Percentiles rank a stretch among this genome's conserved stretches.
Conservation (phyloP, 2,329 filamentous ascomycete species). For the Phialemoniopsis sp. region DNA sequence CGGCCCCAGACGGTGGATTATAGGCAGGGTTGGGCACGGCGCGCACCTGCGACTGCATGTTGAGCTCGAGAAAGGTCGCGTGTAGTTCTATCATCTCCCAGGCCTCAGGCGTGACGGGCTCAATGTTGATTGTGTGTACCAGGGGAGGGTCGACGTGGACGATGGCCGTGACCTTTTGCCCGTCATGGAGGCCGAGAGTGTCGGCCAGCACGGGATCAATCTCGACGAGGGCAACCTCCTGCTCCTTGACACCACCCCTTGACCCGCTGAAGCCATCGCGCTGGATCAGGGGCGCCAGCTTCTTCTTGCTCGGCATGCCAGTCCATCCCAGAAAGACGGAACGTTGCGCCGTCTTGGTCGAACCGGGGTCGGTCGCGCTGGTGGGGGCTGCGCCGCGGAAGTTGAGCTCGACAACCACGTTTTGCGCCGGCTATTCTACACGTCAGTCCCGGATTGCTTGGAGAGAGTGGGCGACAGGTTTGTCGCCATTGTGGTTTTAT, state of each 20-base stretch:
- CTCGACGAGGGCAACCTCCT: conserved; percentile 75
- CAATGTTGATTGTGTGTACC: conserved; percentile 93
- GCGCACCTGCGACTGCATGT: conserved; percentile 87
- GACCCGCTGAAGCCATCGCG: conserved; percentile 66
- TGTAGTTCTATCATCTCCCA: conserved; percentile 99
- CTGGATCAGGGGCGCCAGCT: conserved; percentile 66
- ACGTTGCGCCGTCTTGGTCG: conserved; percentile 44
- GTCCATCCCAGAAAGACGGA: conserved; percentile 94
- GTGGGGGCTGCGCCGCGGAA: conserved; percentile 59
- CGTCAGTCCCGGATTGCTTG: conserved; percentile 13
- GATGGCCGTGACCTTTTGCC: conserved; percentile 67
- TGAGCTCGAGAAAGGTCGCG: conserved; percentile 90
- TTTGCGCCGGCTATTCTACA: conserved; percentile 72
- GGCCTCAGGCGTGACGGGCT: conserved; percentile 89
- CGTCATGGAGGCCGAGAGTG: conserved; percentile 72
- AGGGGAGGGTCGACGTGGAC: conserved; percentile 88
- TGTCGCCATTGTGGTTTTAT: conserved; percentile 1
- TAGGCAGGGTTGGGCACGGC: conserved; percentile 84
- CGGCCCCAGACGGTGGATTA: conserved; percentile 42
- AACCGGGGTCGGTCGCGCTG: conserved; percentile 31
- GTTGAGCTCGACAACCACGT: conserved; percentile 90
- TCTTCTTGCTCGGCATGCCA: conserved; percentile 91
- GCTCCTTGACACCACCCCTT: conserved; percentile 58
- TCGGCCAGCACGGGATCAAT: conserved; percentile 81
- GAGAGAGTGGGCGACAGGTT: too few species aligned